These are phyloP conservation scores for Citrullus colocynthis DNA, from an alignment of 306 rosid species.

Conservation along the genomic window DNA sequence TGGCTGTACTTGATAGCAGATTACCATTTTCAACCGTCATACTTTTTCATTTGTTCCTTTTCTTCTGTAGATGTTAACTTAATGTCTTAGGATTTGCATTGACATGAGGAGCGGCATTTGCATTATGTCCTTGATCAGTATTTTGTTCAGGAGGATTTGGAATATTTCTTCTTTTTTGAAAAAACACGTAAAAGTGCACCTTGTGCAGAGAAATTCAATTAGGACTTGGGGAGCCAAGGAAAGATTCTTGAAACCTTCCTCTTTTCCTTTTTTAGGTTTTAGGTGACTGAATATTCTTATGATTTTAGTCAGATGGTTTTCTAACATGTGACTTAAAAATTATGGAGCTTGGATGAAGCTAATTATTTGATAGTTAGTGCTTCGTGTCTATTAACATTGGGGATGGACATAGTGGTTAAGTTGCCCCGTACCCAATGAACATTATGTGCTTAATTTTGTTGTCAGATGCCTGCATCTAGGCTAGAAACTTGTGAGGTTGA, in stretches of 20 bases:
- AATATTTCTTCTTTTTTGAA: background rate
- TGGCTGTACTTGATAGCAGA: too few relatives aligned
- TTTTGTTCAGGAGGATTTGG: background rate
- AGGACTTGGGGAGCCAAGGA: background rate
- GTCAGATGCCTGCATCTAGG: background rate
- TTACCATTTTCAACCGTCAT: too few relatives aligned
- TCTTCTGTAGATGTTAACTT: too few relatives aligned
- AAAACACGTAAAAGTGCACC: background rate
- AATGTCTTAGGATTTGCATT: too few relatives aligned
- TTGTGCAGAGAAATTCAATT: background rate
- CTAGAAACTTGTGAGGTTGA: background rate
- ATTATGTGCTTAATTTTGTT: background rate
- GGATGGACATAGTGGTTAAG: background rate
- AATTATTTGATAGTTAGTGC: background rate
- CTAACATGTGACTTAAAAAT: background rate
- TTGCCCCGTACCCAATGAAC: too few relatives aligned
- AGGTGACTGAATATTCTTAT: background rate
- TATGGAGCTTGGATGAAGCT: background rate
- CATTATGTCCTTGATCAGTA: background rate
- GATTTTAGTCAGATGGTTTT: background rate
- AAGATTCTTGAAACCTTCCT: background rate
- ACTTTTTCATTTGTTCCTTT: too few relatives aligned
- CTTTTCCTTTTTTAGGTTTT: background rate
- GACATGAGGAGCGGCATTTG: background rate
- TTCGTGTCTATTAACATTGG: background rate